These are phyloP conservation scores for Solanum corneliomulleri DNA, from an alignment of 257 asterid genomes.

Conservation along the genomic window DNA sequence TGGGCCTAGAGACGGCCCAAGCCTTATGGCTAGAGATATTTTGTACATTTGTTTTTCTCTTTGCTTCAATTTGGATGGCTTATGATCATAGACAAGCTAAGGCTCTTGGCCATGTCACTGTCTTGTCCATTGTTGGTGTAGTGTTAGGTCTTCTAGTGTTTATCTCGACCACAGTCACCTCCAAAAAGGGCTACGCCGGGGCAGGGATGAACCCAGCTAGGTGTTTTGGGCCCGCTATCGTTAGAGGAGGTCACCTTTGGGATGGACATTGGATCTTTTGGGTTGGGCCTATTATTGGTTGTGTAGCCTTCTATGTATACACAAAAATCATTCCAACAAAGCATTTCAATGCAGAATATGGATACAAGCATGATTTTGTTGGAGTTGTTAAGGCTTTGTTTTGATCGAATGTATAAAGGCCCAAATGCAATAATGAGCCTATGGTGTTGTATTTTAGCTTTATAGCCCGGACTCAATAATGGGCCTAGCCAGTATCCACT, in stretches of 20 bases:
- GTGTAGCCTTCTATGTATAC: conserved; percentile 48
- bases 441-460: not conserved
- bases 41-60: conserved; percentile 50
- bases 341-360: conserved; percentile 33
- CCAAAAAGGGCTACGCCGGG: conserved; percentile 51
- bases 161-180: conserved; percentile 44
- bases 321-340: conserved; percentile 52
- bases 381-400: conserved; percentile 30
- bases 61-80: conserved; percentile 75
- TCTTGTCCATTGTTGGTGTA: conserved; percentile 35
- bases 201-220: conserved; percentile 74
- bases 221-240: conserved; percentile 64
- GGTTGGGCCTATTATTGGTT: conserved; percentile 55
- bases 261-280: conserved; percentile 76
- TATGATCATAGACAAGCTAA: conserved; percentile 61
- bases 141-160: conserved; percentile 61
- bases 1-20: conserved; percentile 43
- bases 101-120: conserved; percentile 26
- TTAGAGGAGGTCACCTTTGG: conserved; percentile 75
- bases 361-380: conserved; percentile 47
- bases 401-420: not conserved
- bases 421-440: not conserved
- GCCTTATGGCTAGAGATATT: conserved; percentile 62
- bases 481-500: not conserved
- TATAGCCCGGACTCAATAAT: not conserved